Conservation (phyloP, 345 rosid species). For the Linum tenue region DNA sequence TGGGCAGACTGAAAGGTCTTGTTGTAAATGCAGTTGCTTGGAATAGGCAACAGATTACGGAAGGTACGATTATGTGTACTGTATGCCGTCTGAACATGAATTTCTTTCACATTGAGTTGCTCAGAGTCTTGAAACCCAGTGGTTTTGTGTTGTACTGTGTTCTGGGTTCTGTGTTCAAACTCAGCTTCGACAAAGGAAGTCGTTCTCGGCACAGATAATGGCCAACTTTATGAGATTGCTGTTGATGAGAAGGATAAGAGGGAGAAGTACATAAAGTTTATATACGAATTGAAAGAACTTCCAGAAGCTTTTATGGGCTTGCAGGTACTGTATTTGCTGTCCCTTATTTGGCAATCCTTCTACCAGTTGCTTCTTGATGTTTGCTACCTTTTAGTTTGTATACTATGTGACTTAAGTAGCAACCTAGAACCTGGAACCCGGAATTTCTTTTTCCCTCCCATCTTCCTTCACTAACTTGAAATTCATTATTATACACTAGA, state of each 20-base stretch:
- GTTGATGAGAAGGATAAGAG: slow-evolving; percentile 97
- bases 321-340: slow-evolving; percentile 44
- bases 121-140: neutral
- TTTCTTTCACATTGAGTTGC: neutral
- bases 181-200: slow-evolving; percentile 92
- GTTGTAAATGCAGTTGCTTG: slow-evolving; percentile 86
- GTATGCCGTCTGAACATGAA: neutral
- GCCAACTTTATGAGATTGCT: slow-evolving; percentile 83
- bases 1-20: slow-evolving; percentile 71
- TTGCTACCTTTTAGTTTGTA: neutral
- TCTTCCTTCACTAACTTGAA: neutral
- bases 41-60: slow-evolving; percentile 89
- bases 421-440: neutral
- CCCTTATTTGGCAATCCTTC: slow-evolving; percentile 1
- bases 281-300: slow-evolving; percentile 70
- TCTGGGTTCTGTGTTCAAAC: slow-evolving; percentile 7
- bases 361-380: slow-evolving; percentile 5
- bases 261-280: slow-evolving; percentile 79
- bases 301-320: slow-evolving; percentile 90
- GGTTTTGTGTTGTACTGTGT: neutral
- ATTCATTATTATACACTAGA: too few species aligned
- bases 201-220: slow-evolving; percentile 81
- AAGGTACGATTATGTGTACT: slow-evolving; percentile 37
- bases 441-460: neutral
- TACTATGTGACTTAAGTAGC: neutral